phyloP scores from a whole-genome alignment of 306 rosid species.

The Mimosa pudica region DNA sequence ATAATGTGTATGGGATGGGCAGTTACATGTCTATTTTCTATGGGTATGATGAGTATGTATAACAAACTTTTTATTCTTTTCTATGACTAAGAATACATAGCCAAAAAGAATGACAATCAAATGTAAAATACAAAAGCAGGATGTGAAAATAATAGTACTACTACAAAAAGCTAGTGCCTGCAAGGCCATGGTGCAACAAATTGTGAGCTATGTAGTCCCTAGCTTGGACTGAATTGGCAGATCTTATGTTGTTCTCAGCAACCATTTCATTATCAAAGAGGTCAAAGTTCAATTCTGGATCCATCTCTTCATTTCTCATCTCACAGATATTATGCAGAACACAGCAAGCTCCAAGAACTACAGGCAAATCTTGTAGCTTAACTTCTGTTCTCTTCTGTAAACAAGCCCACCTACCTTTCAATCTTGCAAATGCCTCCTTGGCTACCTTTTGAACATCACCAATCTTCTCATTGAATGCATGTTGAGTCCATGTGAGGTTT shows the following conservation, averaged over 20 bases:
- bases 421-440: constrained; percentile 64
- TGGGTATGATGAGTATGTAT: neutral
- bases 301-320: constrained; percentile 62
- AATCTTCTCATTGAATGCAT: constrained; percentile 66
- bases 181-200: constrained; percentile 74
- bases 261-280: constrained; percentile 74
- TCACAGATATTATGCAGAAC: constrained; percentile 84
- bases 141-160: neutral
- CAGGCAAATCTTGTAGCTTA: constrained; percentile 81
- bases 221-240: constrained; percentile 47
- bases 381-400: constrained; percentile 85
- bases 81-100: constrained; percentile 36
- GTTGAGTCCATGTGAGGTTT: constrained; percentile 75
- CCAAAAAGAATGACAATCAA: constrained; percentile 47
- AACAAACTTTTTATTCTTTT: constrained; percentile 27
- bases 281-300: constrained; percentile 40
- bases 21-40: neutral
- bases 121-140: neutral
- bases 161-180: constrained; percentile 48
- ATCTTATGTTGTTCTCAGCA: constrained; percentile 48
- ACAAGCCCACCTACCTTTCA: constrained; percentile 85
- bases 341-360: constrained; percentile 85
- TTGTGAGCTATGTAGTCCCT: constrained; percentile 78
- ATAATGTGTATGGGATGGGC: neutral
- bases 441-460: constrained; percentile 49